Conservation (phyloP, 257 asterid genomes). For the Osmanthus fragrans region DNA sequence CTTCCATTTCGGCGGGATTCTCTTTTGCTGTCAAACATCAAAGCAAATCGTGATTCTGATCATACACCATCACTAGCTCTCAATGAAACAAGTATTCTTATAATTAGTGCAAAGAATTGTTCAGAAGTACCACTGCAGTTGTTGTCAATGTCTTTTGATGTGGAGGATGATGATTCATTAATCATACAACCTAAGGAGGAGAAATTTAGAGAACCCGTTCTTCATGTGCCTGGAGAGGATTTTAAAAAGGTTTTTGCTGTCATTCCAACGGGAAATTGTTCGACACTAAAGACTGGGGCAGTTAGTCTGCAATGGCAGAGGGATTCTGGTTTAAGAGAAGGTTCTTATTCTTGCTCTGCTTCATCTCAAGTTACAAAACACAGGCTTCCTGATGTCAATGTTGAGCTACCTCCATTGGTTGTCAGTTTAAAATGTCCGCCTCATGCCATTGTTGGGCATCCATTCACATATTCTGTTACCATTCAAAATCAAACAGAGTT, state of each 20-base stretch:
- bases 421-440: conserved; percentile 75
- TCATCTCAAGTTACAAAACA: conserved; percentile 64
- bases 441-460: conserved; percentile 77
- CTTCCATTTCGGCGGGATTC: conserved; percentile 83
- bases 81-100: conserved; percentile 69
- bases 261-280: conserved; percentile 50
- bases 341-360: conserved; percentile 13
- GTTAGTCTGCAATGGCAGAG: conserved; percentile 82
- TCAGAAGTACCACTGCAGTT: conserved; percentile 80
- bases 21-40: conserved; percentile 69
- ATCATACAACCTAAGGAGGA: conserved; percentile 50
- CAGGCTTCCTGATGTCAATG: conserved; percentile 71
- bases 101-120: conserved; percentile 74
- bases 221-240: conserved; percentile 86
- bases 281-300: conserved; percentile 55
- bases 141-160: conserved; percentile 70
- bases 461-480: conserved; percentile 57
- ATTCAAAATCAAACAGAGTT: conserved; percentile 66
- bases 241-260: conserved; percentile 81
- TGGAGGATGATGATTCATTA: conserved; percentile 48
- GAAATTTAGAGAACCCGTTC: conserved; percentile 43
- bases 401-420: conserved; percentile 72
- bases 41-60: conserved; percentile 56
- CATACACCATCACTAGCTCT: conserved; percentile 61
- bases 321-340: conserved; percentile 39